Percentiles rank a stretch among this genome's conserved stretches.
Conservation (phyloP, 768 basidiomycete genomes). For the Pholiota molesta region DNA sequence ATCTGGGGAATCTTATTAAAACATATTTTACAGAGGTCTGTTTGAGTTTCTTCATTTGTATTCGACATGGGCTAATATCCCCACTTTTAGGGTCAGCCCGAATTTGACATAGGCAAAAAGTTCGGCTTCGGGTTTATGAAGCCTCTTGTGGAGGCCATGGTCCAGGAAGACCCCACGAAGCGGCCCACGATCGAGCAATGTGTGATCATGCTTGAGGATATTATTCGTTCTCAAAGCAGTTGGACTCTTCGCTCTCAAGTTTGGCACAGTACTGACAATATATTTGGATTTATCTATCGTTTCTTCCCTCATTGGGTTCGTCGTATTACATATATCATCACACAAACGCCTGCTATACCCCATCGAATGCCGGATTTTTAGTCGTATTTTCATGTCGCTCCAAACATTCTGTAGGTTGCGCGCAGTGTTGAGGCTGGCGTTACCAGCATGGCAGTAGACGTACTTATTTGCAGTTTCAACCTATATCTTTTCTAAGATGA, state of each 20-base stretch:
- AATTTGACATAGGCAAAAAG: slow-evolving; percentile 1
- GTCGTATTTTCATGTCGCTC: background rate
- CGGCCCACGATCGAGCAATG: slow-evolving; percentile 42
- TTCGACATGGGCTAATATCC: background rate
- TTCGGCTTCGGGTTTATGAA: slow-evolving; percentile 33
- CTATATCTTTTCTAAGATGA: too few relatives aligned
- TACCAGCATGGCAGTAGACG: too few relatives aligned
- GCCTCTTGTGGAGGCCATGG: slow-evolving; percentile 38
- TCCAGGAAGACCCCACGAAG: slow-evolving; percentile 34
- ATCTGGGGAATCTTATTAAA: slow-evolving; percentile 40
- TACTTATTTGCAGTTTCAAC: too few relatives aligned
- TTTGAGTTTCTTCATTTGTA: background rate
- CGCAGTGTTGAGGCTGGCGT: too few relatives aligned
- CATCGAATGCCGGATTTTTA: background rate
- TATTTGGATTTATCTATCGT: slow-evolving; percentile 11
- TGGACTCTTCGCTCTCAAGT: slow-evolving; percentile 18
- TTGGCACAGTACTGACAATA: slow-evolving; percentile 8
- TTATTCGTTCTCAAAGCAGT: slow-evolving; percentile 8
- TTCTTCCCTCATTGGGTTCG: slow-evolving; percentile 15
- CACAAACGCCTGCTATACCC: slow-evolving; percentile 14
- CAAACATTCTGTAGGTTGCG: too few relatives aligned
- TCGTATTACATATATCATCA: slow-evolving; percentile 11
- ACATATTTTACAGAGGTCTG: slow-evolving; percentile 33
- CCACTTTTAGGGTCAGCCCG: slow-evolving; percentile 4
- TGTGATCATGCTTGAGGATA: slow-evolving; percentile 29